Conservation (phyloP, 2,329 filamentous ascomycete genomes). For the Scedosporium boydii region DNA sequence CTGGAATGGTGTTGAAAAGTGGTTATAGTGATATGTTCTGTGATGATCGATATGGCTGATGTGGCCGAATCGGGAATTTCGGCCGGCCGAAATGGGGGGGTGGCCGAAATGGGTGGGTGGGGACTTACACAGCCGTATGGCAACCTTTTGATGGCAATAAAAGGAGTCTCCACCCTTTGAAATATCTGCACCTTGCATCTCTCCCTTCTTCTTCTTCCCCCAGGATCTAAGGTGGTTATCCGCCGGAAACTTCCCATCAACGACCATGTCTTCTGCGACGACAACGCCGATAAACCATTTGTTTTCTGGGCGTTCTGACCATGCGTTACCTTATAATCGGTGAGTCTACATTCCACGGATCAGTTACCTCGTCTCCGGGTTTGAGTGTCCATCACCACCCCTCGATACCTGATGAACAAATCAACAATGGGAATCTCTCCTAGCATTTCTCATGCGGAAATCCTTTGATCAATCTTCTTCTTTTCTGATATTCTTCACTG, state of each 20-base stretch:
- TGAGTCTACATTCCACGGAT: neutral
- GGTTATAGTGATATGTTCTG: too few relatives aligned
- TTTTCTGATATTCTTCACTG: slow-evolving; percentile 40
- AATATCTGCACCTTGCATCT: neutral
- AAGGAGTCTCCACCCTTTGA: neutral
- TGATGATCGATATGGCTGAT: too few relatives aligned
- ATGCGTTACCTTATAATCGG: slow-evolving; percentile 12
- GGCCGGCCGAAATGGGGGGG: too few relatives aligned
- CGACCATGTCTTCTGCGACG: slow-evolving; percentile 5
- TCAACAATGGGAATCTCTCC: slow-evolving; percentile 99
- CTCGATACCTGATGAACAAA: slow-evolving; percentile 60
- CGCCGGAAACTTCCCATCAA: neutral
- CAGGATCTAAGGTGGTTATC: neutral
- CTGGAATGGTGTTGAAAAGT: too few relatives aligned
- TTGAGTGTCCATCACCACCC: neutral
- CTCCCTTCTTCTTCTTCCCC: neutral
- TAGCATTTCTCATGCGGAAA: slow-evolving; percentile 84
- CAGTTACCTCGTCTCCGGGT: neutral
- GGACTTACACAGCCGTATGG: too few relatives aligned
- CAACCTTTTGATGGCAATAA: too few relatives aligned
- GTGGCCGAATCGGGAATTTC: too few relatives aligned
- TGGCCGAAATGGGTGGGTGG: too few relatives aligned
- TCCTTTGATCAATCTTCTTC: slow-evolving; percentile 49
- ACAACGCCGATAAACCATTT: slow-evolving; percentile 6
- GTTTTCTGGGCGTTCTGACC: neutral